Conservation (phyloP, 1,284 basidiomycete genomes). For the Tremellales sp. region DNA sequence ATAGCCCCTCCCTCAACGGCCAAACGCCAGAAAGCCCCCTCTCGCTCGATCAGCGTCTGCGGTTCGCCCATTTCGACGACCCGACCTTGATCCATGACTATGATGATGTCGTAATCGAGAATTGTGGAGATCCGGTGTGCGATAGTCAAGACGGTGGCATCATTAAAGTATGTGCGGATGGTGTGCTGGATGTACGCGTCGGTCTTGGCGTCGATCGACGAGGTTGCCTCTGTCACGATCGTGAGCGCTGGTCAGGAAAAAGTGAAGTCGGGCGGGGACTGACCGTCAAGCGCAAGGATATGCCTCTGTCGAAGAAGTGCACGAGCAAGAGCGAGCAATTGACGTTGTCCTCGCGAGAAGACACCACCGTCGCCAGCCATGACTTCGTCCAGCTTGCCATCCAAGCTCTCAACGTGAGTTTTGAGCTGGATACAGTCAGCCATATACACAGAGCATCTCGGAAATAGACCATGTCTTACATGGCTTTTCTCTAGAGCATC, state of each 20-base stretch:
- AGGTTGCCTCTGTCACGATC: conserved; percentile 46
- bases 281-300: conserved; percentile 53
- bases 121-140: conserved; percentile 43
- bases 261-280: conserved; percentile 33
- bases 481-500: conserved; percentile 44
- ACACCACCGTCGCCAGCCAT: conserved; percentile 47
- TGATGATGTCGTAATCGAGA: conserved; percentile 19
- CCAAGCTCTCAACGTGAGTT: conserved; percentile 10
- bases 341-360: conserved; percentile 72
- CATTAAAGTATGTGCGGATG: conserved; percentile 37
- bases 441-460: not conserved
- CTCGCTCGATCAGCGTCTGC: conserved; percentile 27
- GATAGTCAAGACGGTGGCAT: conserved; percentile 37
- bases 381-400: conserved; percentile 38
- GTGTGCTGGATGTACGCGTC: conserved; percentile 45
- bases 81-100: conserved; percentile 20
- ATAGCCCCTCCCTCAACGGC: conserved; percentile 14
- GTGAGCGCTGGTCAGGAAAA: not conserved
- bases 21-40: conserved; percentile 10
- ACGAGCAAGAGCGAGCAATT: conserved; percentile 67
- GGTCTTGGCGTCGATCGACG: conserved; percentile 39
- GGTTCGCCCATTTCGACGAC: conserved; percentile 18
- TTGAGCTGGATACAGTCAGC: conserved; percentile 8
- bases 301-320: conserved; percentile 60
- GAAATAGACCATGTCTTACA: conserved; percentile 2